phyloP scores from a whole-genome alignment of 2,329 filamentous ascomycete species.

The Fusarium miscanthi region DNA sequence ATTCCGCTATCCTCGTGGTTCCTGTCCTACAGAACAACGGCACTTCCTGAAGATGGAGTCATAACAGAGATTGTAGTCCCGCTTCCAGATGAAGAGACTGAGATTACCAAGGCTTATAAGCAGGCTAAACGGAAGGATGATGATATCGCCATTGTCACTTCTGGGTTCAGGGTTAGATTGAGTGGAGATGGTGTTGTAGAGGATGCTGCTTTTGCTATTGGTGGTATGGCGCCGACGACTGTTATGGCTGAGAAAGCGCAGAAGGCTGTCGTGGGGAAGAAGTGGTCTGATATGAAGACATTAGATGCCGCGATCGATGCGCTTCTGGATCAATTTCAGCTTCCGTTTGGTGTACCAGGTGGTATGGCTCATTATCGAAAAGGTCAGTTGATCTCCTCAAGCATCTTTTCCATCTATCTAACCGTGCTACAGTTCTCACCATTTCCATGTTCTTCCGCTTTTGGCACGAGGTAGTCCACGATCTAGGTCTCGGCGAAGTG shows the following conservation, averaged over 20 bases:
- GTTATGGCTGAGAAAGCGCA: constrained; percentile 1
- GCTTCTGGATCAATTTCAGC: neutral
- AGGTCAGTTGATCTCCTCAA: rapidly evolving
- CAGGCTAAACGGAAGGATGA: constrained; percentile 7
- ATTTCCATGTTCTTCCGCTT: constrained; percentile 8
- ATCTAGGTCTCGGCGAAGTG: neutral
- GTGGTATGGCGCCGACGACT: constrained; percentile 1
- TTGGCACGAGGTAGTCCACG: neutral
- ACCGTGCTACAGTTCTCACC: neutral
- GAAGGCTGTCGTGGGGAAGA: neutral
- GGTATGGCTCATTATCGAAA: constrained; percentile 2
- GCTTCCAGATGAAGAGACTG: neutral
- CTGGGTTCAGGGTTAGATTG: neutral
- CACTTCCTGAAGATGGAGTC: neutral
- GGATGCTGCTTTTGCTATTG: neutral
- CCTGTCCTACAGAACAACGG: neutral
- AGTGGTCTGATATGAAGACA: neutral
- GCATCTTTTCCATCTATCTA: rapidly evolving
- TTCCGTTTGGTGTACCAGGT: neutral
- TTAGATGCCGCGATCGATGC: neutral
- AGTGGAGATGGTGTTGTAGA: neutral
- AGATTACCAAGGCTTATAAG: neutral
- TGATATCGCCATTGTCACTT: neutral
- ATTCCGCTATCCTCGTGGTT: neutral
- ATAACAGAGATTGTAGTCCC: neutral